These are phyloP conservation scores for Hemerocallis citrina DNA, from an alignment of 106 monocot species.

Conservation along the genomic window DNA sequence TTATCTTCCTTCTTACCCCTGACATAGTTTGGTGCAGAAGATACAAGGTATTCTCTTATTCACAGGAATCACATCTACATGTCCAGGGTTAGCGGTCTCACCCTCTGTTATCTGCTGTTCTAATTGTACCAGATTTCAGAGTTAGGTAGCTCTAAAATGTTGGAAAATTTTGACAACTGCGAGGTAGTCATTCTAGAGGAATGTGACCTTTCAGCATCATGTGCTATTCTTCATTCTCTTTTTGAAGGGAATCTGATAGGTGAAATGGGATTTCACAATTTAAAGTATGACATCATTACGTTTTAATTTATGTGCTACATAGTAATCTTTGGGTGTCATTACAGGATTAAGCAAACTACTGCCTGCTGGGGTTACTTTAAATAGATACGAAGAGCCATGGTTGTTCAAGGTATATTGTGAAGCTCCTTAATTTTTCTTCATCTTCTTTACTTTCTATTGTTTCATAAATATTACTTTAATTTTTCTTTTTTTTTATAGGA, in stretches of 20 bases:
- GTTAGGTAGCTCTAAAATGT: conserved; percentile 23
- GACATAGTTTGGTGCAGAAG: conserved; percentile 70
- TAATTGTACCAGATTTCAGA: conserved; percentile 35
- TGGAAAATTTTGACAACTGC: conserved; percentile 31
- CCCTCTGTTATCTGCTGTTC: not conserved
- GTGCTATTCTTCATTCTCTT: conserved; percentile 64
- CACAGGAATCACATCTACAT: not conserved
- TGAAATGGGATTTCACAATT: conserved; percentile 15
- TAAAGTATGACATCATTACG: not conserved
- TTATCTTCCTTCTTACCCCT: conserved; percentile 67
- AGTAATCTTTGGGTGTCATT: not conserved
- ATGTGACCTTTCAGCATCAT: conserved; percentile 24
- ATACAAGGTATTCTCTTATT: conserved; percentile 41
- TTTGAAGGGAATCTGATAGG: conserved; percentile 64
- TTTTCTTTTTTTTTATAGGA: no score
- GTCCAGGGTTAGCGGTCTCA: not conserved
- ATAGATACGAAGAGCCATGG: conserved; percentile 38
- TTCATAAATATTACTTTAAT: no score
- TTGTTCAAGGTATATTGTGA: conserved; percentile 43
- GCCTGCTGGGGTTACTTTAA: conserved; percentile 37
- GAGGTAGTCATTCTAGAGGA: conserved; percentile 35
- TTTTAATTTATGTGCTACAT: not conserved
- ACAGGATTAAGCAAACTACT: conserved; percentile 54
- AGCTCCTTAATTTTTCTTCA: conserved; percentile 1
- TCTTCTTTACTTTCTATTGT: not conserved